Evolutionary conservation across 1,284 basidiomycete genomes (phyloP), one percentile per base, ranked within the genome.

Genomic region (Pyrrhoderma noxium): DNA sequence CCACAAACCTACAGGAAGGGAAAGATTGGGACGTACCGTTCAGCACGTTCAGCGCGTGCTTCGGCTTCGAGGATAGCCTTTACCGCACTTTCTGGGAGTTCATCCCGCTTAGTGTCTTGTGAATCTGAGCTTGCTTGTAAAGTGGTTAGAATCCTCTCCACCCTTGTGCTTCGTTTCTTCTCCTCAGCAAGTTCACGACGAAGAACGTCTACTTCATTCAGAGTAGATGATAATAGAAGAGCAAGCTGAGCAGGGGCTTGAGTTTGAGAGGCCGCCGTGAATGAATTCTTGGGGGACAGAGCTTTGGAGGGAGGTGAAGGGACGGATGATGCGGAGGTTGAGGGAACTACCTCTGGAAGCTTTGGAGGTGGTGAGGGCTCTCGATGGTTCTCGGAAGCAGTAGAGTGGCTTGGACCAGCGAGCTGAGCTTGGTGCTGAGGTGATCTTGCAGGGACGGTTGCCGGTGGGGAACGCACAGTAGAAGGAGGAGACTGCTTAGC

Each of bases 71-170:
- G 59, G 64, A 66, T 68, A 58, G 62, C 38, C 50, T 68, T 67
- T 22, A 69, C 61, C 37, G 70, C 54, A 64, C 50, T 14, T 52
- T 46, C 47, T 40, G 56, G 39, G 14, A 23, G 18, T 21, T 52
- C 14, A 14, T 41, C 21, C 16, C 13, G 16, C 11, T 51, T 47
- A 42, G 31, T 22, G 27, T 36, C 36, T 47, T 55, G 13, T 42
- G 19, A 14, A 57, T 37, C 35, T 47, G 37, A 21, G 48, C 47
- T 48, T 35, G 39, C 46, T 31, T 64, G 64, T 49, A 67, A 60
- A 31, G 63, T 61, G n/a, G 62, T 49, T 47, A 76, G 59, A 36
- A 78, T 66, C 2, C 75, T 70, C 47, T 83, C 81, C 0, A 75
- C 70, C 56, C 75, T 73, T 42, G 81, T 79, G 2, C 74, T 72